Conservation (phyloP, 1,284 basidiomycete genomes). For the Schizophyllum commune region DNA sequence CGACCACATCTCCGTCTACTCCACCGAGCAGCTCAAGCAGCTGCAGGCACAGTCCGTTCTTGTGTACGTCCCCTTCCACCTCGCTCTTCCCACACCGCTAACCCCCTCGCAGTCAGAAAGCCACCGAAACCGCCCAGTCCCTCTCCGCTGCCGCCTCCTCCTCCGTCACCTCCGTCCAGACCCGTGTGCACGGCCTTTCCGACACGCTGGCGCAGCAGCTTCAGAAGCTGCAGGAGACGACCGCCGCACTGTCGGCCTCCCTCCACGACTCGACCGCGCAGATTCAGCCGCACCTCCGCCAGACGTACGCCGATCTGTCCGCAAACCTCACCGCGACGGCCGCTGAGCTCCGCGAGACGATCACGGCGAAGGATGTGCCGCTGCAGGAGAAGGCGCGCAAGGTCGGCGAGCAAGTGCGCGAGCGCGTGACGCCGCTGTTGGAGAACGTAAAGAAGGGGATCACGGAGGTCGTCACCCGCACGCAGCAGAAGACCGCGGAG, state of each 20-base stretch:
- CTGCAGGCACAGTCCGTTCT: constrained; percentile 59
- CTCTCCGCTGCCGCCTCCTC: constrained; percentile 51
- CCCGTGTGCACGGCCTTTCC: constrained; percentile 47
- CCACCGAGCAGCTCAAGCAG: constrained; percentile 63
- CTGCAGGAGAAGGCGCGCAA: constrained; percentile 51
- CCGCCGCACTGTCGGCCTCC: constrained; percentile 44
- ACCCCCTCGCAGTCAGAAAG: constrained; percentile 45
- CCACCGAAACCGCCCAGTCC: constrained; percentile 56
- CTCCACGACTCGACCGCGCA: constrained; percentile 41
- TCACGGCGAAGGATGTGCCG: constrained; percentile 45
- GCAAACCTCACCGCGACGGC: constrained; percentile 40
- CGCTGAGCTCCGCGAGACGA: constrained; percentile 42
- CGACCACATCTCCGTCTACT: constrained; percentile 56
- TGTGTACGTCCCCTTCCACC: constrained; percentile 36
- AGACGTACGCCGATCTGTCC: constrained; percentile 29
- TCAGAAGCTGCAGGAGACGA: constrained; percentile 55
- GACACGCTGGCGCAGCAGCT: constrained; percentile 58
- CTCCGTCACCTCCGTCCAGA: constrained; percentile 41
- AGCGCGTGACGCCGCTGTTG: constrained; percentile 51
- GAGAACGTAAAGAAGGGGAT: constrained; percentile 30
- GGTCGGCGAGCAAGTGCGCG: constrained; percentile 49
- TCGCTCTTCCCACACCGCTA: constrained; percentile 4
- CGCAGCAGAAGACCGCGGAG: background rate
- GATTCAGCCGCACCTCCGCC: constrained; percentile 30
- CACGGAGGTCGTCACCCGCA: constrained; percentile 37